Evolutionary conservation across 495 filamentous ascomycete species (phyloP).

Genomic region (Tetracladium setigerum): DNA sequence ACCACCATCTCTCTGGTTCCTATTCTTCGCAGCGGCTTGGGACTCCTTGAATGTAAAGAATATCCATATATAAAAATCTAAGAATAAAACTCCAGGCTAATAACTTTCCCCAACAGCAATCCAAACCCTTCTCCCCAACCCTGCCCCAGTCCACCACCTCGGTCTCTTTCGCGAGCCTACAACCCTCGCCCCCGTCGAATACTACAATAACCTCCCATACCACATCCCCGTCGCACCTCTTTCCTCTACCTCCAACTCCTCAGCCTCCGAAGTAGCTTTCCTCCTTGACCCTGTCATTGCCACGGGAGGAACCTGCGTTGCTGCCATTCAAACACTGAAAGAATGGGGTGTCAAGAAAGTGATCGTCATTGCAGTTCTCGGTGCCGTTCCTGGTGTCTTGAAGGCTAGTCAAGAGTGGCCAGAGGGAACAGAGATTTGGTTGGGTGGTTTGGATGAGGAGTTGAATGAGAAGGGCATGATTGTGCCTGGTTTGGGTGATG

Average conservation of each 20-base stretch:
- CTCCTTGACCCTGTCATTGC: constrained; percentile 90
- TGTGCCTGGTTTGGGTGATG: constrained; percentile 82
- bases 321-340: constrained; percentile 78
- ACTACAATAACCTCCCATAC: constrained; percentile 96
- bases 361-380: constrained; percentile 70
- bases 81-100: constrained; percentile 5
- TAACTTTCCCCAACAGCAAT: constrained; percentile 44
- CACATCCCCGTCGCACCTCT: constrained; percentile 37
- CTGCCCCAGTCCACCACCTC: constrained; percentile 85
- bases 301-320: constrained; percentile 81
- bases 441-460: constrained; percentile 69
- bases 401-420: constrained; percentile 66
- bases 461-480: constrained; percentile 79
- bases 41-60: constrained; percentile 71
- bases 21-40: constrained; percentile 81
- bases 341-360: constrained; percentile 88
- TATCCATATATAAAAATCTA: not conserved
- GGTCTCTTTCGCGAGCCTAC: constrained; percentile 85
- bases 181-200: constrained; percentile 85
- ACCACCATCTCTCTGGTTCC: constrained; percentile 73
- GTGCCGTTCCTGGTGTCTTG: constrained; percentile 54
- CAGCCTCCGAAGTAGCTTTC: constrained; percentile 57
- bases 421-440: constrained; percentile 71
- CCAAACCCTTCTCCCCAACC: constrained; percentile 69
- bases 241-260: constrained; percentile 32